These are phyloP conservation scores for Pythium chondricola DNA, from an alignment of 352 stramenopile species.

Conservation along the genomic window DNA sequence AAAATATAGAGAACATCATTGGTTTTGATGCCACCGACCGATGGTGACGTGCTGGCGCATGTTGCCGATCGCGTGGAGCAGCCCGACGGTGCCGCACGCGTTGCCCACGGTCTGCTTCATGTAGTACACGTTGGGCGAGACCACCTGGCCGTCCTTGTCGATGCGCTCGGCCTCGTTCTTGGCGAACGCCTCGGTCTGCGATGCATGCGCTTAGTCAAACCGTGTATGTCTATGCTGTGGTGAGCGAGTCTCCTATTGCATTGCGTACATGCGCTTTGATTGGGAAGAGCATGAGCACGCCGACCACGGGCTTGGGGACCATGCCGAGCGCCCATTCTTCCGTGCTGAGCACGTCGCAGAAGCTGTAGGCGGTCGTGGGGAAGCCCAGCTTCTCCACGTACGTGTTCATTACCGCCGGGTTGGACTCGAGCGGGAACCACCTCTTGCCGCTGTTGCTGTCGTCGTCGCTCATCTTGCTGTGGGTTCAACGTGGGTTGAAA, in stretches of 20 bases:
- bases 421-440: conserved; percentile 92
- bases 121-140: conserved; percentile 81
- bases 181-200: conserved; percentile 67
- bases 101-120: conserved; percentile 97
- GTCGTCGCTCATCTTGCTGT: conserved; percentile 25
- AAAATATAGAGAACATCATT: too few species aligned
- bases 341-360: conserved; percentile 93
- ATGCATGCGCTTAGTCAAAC: neutral
- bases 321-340: conserved; percentile 96
- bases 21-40: too few species aligned
- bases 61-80: conserved; percentile 94
- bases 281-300: conserved; percentile 94
- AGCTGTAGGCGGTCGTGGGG: conserved; percentile 76
- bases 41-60: conserved; percentile 64
- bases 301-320: conserved; percentile 90
- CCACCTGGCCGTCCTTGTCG: conserved; percentile 57
- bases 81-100: conserved; percentile 94
- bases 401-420: conserved; percentile 93
- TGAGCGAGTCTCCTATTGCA: too few species aligned
- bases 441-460: conserved; percentile 47
- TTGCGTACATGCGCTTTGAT: conserved; percentile 83
- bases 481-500: too few species aligned
- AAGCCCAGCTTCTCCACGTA: conserved; percentile 94
- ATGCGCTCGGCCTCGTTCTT: conserved; percentile 71
- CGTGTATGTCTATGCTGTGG: neutral